Percentiles rank a stretch among this genome's conserved stretches.
Conservation (phyloP, 257 asterid species). For the Linderniella brevidens region DNA sequence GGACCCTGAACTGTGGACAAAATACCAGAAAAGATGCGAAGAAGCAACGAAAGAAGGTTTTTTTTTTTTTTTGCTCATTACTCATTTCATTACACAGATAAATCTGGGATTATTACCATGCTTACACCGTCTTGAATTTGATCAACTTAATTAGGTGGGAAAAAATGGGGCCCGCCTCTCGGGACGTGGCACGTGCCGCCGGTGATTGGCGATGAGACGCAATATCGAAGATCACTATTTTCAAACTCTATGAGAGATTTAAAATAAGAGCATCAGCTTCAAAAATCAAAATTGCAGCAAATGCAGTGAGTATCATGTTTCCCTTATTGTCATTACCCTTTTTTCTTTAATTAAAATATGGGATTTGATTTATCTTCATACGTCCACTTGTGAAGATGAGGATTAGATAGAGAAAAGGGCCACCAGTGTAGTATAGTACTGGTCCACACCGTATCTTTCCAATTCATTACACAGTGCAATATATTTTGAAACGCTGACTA, state of each 20-base stretch:
- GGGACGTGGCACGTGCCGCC: conserved; percentile 85
- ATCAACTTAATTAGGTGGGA: conserved; percentile 30
- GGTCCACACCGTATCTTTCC: too few relatives aligned
- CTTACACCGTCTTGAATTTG: not conserved
- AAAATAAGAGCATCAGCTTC: too few relatives aligned
- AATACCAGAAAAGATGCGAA: conserved; percentile 67
- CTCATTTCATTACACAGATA: not conserved
- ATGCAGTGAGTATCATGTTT: too few relatives aligned
- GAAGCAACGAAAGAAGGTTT: conserved; percentile 91
- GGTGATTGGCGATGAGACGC: conserved; percentile 50
- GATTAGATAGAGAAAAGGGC: not conserved
- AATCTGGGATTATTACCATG: not conserved
- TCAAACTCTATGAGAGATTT: conserved; percentile 7
- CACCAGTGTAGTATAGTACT: too few relatives aligned
- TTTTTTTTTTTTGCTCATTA: not conserved
- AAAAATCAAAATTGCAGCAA: too few relatives aligned
- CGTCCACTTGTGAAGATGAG: too few relatives aligned
- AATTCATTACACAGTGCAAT: too few relatives aligned
- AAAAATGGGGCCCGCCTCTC: conserved; percentile 50
- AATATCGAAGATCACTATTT: conserved; percentile 21
- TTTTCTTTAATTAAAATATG: too few relatives aligned
- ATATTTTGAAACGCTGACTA: too few relatives aligned
- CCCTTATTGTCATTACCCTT: too few relatives aligned
- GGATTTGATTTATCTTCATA: too few relatives aligned
- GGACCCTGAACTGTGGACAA: conserved; percentile 35